Base-by-base conservation (phyloP, 139 green algal species). In the Trebouxia sp. region DNA sequence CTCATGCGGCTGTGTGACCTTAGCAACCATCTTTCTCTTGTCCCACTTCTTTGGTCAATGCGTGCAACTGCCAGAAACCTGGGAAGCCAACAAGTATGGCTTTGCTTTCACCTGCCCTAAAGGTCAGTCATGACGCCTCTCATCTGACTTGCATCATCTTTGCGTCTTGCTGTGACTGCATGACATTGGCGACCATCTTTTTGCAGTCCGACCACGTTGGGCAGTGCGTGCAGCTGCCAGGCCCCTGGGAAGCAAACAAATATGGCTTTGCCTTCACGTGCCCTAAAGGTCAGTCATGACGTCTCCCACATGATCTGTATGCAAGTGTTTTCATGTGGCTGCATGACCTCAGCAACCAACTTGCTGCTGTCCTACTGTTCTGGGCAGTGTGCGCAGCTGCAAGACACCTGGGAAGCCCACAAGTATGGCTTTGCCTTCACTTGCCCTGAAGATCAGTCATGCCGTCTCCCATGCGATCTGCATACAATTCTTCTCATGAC, bases 271-370 rank as follows among this genome's bases (percentile, higher is more conserved):
- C 41, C 14, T 53, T 77, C 41, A 77, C 41, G 14, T 77, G 67
- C n/a, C 67, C 67, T 53, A 7, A 20, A 56, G 67, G 67, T 10
- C 26, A 10, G 1, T 22, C 56, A 14, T 22, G 1, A 14, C 28
- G 17, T 22, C 56, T 14, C 26, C 56, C 5, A 58, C n/a, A n/a
- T n/a, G n/a, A n/a, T n/a, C n/a, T n/a, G n/a, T 45, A 53, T 88
- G 75, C 80, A 91, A 78, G 86, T 89, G 32, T 80, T 92, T 28
- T 81, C 79, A 8, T 75, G 93, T 37, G 86, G 87, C 20, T 76
- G 87, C 50, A 75, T 93, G 62, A 85, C 83, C n/a, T 38, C 84
- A 4, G 50, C 32, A 17, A 41, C 50, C 74, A 81, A 80, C 47
- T 84, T 87, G 32, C 5, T 72, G 32, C 30, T 86, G 24, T 62